These are phyloP conservation scores for Populus alba DNA, from an alignment of 345 rosid genomes.

Conservation along the genomic window DNA sequence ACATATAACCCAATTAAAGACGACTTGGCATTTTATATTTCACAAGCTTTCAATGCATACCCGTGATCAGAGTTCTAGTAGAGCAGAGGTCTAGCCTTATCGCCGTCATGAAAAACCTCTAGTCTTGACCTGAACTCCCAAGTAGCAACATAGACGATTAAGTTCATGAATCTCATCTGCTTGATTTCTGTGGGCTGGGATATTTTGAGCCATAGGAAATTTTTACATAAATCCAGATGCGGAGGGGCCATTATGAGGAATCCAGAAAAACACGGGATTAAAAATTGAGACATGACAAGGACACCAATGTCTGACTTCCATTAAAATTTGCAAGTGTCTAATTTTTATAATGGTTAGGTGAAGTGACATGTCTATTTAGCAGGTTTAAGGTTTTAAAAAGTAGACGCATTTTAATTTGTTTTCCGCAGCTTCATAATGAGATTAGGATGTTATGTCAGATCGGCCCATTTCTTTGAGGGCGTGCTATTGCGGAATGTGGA, in stretches of 20 bases:
- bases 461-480: neutral
- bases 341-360: slow-evolving; percentile 10
- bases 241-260: neutral
- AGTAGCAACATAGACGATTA: neutral
- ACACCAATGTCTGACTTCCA: slow-evolving; percentile 14
- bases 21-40: neutral
- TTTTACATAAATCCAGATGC: slow-evolving; percentile 3
- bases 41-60: neutral
- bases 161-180: neutral
- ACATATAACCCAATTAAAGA: neutral
- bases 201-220: neutral
- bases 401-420: neutral
- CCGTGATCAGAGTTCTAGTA: neutral
- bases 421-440: neutral
- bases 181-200: neutral
- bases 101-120: neutral
- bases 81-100: neutral
- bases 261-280: slow-evolving; percentile 1
- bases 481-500: neutral
- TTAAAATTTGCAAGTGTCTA: slow-evolving; percentile 2
- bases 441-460: neutral
- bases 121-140: neutral
- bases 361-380: slow-evolving; percentile 15
- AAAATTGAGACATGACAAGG: slow-evolving; percentile 13
- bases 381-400: neutral